Evolutionary conservation across 331 rosid genomes (phyloP), one percentile per base, ranked within the genome.

Genomic region (Saraca asoca): DNA sequence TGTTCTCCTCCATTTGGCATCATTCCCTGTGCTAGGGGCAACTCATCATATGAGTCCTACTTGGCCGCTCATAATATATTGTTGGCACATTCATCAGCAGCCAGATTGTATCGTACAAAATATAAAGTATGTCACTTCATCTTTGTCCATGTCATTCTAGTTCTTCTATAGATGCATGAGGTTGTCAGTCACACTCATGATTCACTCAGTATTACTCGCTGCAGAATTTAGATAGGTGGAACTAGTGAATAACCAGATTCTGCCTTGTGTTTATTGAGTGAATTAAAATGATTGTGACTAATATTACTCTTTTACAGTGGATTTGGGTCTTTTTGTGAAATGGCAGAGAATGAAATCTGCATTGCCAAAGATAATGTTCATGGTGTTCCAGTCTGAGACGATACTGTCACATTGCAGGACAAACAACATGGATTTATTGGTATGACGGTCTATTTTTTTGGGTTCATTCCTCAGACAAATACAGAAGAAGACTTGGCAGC

Each of bases 371-470:
- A 45, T 18, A 61, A 68, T 9, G 69, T 43, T 63, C n/a, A 16
- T 70, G 52, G 39, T 51, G 60, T 42, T 39, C 12, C 52, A 12
- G 12, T 24, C 31, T 39, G 10, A 39, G 11, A 44, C 29, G 48
- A 37, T 2, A 15, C 13, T 0, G 5, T 66, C 19, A 38, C 34
- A 7, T 60, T 74, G 75, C 71, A 81, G 90, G 78, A 77, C 9
- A 81, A 77, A 58, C 88, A 89, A 52, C 82, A 46, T 5, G 88
- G 90, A 18, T 71, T 68, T 68, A 57, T 89, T 51, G 87, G 91
- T 46, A 62, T 89, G 72, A 51, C 78, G 74, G 1, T 86, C 16
- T 79, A 14, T 35, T 7, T 54, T 7, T 50, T 0, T 39, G 70
- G 83, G 70, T 2, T 13, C 9, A 2, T 59, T 66, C 95, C 95